A percentile compares a stretch with the other conserved stretches of the same genome.
Evolutionary conservation across 495 filamentous ascomycete genomes (phyloP).

Genomic region (Choiromyces venosus): DNA sequence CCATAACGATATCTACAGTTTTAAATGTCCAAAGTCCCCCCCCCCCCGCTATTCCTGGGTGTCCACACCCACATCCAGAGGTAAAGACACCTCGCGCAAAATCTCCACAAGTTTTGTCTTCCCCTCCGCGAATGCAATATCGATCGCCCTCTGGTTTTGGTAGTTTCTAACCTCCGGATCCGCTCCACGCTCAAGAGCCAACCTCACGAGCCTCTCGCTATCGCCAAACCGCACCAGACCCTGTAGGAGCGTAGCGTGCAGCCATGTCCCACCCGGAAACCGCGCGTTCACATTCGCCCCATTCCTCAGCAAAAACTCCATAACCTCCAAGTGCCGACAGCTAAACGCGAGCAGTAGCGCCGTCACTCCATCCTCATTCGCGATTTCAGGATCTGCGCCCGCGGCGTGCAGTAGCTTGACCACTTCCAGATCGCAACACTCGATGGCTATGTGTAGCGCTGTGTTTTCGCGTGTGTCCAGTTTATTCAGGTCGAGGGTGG

Average conservation of each 20-base stretch:
- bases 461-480: slow-evolving; percentile 10
- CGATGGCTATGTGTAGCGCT: slow-evolving; percentile 15
- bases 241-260: slow-evolving; percentile 3
- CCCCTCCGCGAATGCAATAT: slow-evolving; percentile 11
- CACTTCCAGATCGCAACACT: not conserved
- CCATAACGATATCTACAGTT: no score
- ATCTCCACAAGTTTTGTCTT: slow-evolving; percentile 6
- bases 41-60: no score
- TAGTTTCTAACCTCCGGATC: slow-evolving; percentile 2
- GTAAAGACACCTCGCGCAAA: no score
- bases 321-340: not conserved
- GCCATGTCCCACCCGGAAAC: slow-evolving; percentile 5
- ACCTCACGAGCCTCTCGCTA: not conserved
- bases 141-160: slow-evolving; percentile 3
- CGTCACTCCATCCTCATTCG: not conserved
- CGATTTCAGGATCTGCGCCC: not conserved
- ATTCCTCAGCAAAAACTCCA: not conserved
- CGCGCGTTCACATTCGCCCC: not conserved
- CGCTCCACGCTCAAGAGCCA: slow-evolving; percentile 10
- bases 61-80: no score
- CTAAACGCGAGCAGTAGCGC: not conserved
- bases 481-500: not conserved
- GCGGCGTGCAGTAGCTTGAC: slow-evolving; percentile 5
- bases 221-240: not conserved
- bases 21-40: no score